A percentile compares a stretch with the other conserved stretches of the same genome.
Conservation (phyloP, 208 protist genomes). For the Leptomonas pyrrhocoris region DNA sequence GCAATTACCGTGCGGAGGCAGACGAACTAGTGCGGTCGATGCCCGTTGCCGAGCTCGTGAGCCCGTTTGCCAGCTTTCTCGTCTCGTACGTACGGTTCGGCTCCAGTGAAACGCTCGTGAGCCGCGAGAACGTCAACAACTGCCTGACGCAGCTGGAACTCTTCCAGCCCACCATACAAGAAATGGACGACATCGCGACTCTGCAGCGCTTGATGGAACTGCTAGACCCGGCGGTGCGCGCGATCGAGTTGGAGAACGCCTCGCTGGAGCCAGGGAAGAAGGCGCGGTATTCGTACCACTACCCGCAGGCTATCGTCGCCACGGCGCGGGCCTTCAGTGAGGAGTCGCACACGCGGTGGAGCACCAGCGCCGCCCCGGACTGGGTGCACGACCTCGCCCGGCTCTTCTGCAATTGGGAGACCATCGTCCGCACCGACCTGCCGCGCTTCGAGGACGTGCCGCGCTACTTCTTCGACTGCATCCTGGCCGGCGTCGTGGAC, state of each 20-base stretch:
- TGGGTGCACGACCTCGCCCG: constrained; percentile 87
- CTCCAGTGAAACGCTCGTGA: constrained; percentile 58
- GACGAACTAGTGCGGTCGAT: constrained; percentile 67
- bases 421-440: constrained; percentile 81
- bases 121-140: constrained; percentile 70
- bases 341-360: constrained; percentile 42
- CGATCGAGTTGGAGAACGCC: constrained; percentile 40
- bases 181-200: constrained; percentile 44
- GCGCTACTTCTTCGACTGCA: constrained; percentile 82
- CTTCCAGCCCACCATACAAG: constrained; percentile 66
- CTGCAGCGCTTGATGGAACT: constrained; percentile 72
- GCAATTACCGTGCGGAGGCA: constrained; percentile 72
- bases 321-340: constrained; percentile 61
- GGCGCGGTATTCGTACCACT: background rate
- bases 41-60: constrained; percentile 65
- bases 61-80: constrained; percentile 77
- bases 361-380: constrained; percentile 50
- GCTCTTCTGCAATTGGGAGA: constrained; percentile 89
- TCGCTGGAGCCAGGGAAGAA: too few species aligned
- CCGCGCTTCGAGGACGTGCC: constrained; percentile 77
- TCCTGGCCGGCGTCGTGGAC: constrained; percentile 73
- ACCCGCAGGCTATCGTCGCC: constrained; percentile 36
- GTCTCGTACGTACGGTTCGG: constrained; percentile 79
- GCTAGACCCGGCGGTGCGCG: constrained; percentile 67
- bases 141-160: constrained; percentile 63